phyloP scores from a whole-genome alignment of 371 early-diverging fungal genomes.

The Cokeromyces recurvatus region DNA sequence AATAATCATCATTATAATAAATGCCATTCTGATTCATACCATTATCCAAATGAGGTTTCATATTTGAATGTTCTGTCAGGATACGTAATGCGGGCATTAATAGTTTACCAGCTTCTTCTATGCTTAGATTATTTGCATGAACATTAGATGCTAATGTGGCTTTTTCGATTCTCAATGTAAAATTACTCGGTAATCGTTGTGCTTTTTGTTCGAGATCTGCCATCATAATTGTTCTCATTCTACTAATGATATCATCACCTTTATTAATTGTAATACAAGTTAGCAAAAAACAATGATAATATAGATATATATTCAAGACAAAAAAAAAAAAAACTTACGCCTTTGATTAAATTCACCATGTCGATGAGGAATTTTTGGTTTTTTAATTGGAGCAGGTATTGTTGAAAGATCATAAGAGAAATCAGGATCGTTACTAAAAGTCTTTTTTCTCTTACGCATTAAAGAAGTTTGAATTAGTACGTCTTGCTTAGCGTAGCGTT shows the following conservation, averaged over 20 bases:
- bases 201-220: conserved; percentile 41
- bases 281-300: too few relatives aligned
- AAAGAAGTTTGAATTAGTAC: conserved; percentile 40
- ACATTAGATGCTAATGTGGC: conserved; percentile 7
- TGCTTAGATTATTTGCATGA: conserved; percentile 9
- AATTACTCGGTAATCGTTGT: conserved; percentile 19
- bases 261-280: neutral
- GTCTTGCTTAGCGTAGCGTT: conserved; percentile 44
- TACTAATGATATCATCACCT: conserved; percentile 45
- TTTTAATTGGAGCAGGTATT: conserved; percentile 27
- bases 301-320: too few relatives aligned
- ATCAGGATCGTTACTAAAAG: conserved; percentile 22
- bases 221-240: conserved; percentile 34
- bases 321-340: conserved; percentile 22
- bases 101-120: conserved; percentile 25
- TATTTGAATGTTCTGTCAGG: conserved; percentile 31
- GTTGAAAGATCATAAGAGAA: conserved; percentile 16
- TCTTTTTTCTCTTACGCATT: conserved; percentile 38
- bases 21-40: conserved; percentile 53
- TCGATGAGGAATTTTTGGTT: conserved; percentile 45
- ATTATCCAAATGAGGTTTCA: conserved; percentile 45
- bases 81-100: conserved; percentile 29
- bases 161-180: conserved; percentile 30
- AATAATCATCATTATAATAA: conserved; percentile 46
- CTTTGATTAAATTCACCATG: conserved; percentile 46